Evolutionary conservation across 257 asterid genomes (phyloP).

Genomic region (Misopates orontium): DNA sequence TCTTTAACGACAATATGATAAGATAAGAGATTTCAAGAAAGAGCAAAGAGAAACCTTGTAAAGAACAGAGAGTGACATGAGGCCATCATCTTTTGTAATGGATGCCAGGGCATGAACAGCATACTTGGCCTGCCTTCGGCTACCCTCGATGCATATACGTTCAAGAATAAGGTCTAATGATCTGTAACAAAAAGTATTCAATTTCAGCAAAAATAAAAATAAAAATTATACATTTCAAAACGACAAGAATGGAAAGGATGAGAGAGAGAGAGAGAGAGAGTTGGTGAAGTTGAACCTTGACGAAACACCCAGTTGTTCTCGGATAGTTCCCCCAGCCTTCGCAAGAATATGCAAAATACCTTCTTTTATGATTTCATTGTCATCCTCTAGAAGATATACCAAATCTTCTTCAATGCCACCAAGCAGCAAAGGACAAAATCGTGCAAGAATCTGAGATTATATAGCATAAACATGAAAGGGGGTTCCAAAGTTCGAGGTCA

Average conservation of each 20-base stretch:
- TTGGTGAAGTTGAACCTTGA: slow-evolving; percentile 56
- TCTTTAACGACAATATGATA: slow-evolving; percentile 16
- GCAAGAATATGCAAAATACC: slow-evolving; percentile 96
- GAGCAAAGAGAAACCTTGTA: slow-evolving; percentile 69
- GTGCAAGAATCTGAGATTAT: slow-evolving; percentile 81
- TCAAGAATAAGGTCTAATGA: slow-evolving; percentile 94
- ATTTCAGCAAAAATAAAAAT: slow-evolving; percentile 21
- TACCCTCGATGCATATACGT: slow-evolving; percentile 98
- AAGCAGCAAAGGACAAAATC: slow-evolving; percentile 84
- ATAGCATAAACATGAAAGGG: slow-evolving; percentile 28
- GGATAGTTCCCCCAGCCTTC: slow-evolving; percentile 96
- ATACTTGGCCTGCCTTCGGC: slow-evolving; percentile 97
- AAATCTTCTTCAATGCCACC: slow-evolving; percentile 88
- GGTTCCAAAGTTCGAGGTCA: slow-evolving; percentile 15
- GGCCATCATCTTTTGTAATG: slow-evolving; percentile 97
- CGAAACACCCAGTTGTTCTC: slow-evolving; percentile 92
- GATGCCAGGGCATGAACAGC: slow-evolving; percentile 98
- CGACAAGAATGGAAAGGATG: neutral
- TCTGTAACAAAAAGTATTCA: slow-evolving; percentile 44
- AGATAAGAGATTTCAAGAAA: neutral
- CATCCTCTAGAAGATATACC: slow-evolving; percentile 90
- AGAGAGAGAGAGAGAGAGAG: slow-evolving; percentile 5
- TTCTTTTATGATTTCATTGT: slow-evolving; percentile 94
- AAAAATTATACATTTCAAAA: neutral
- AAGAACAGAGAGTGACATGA: slow-evolving; percentile 96